Base-by-base conservation (phyloP, 306 rosid genomes). In the Rubus idaeus region DNA sequence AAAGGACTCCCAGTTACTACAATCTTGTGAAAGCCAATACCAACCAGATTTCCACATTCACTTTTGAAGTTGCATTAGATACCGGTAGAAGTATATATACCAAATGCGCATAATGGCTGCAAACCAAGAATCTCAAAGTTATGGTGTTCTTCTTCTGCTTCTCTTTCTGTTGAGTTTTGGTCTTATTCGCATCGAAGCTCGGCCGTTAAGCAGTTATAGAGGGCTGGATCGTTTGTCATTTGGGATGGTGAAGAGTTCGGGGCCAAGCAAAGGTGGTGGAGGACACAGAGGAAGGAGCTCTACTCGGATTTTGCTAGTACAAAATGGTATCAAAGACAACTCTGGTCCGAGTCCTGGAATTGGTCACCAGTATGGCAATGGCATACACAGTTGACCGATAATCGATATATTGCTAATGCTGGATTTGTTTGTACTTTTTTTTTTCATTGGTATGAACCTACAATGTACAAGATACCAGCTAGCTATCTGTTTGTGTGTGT, bases 211-310 rank as follows among this genome's bases (percentile, higher is more conserved):
- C 58, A 63, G 56, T 30, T 35, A 60, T 12, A 68, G 44, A 70
- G 68, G 68, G 66, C 16, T 4, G 60, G 84, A 53, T 63, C 51
- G 67, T 39, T 68, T 70, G 50, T 35, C 74, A 40, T 11, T 83
- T n/a, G 7, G 77, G 82, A 77, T 74, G 50, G 69, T 78, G 79
- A 86, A 81, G 89, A 78, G 70, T 81, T 75, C 88, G 6, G 84
- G 89, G 57, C 91, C 91, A 76, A 89, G 87, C 81, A 55, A 45
- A 30, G 62, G 85, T 66, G 91, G 89, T 21, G 75, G 77, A 74
- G 87, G 87, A 70, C 91, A 89, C 42, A 72, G 70, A 53, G 35
- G 13, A 40, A 14, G 20, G 8, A 7, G 35, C 35, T 1, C 16
- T 39, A 41, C 60, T 35, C 65, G 74, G 62, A 35, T 57, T 67